Evolutionary conservation across 495 filamentous ascomycete genomes (phyloP), one percentile per base, ranked within the genome.

Genomic region (Aspergillus wentii): DNA sequence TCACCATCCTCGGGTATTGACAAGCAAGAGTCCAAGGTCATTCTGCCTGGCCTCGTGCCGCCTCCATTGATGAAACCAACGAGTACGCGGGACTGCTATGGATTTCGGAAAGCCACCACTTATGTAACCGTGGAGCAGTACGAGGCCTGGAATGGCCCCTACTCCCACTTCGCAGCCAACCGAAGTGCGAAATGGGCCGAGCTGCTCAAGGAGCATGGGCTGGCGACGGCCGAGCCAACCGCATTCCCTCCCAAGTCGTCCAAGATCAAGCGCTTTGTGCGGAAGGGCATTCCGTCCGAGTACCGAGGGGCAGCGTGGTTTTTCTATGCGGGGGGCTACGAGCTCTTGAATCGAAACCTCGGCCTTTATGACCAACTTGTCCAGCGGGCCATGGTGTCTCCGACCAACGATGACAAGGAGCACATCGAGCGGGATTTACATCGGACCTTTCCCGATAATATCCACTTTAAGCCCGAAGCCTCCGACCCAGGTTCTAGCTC

Each of bases 271-370:
- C 75, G 88, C 9, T 95, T 86, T 52, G 76, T 95, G 19, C 80
- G 91, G 22, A 98, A 98, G 59, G 92, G 92, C n/a, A 88, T 96
- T 17, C 92, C 92, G 2, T 83, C 89, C 1, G 87, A 94, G 40
- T 89, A 86, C 77, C 76, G 92, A 49, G 92, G 92, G 8, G 82
- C 84, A 4, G 91, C 92, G 20, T 98, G 92, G 92, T 98, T 95
- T 51, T 97, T 82, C 61, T 98, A 96, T 57, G 89, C 88, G n/a
- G 88, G 88, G 9, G 92, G 92, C 5, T 85, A 86, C 18, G 75
- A 79, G 27, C 78, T 82, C 45, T 51, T 96, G 38, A 75, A 76
- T 38, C 80, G 85, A 38, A 73, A 94, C 52, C 64, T 70, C 8
- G 86, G 86, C 3, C 57, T 87, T 8, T 98, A 95, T 48, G 71